phyloP scores from a whole-genome alignment of 345 rosid genomes.

The Erodium maritimum region DNA sequence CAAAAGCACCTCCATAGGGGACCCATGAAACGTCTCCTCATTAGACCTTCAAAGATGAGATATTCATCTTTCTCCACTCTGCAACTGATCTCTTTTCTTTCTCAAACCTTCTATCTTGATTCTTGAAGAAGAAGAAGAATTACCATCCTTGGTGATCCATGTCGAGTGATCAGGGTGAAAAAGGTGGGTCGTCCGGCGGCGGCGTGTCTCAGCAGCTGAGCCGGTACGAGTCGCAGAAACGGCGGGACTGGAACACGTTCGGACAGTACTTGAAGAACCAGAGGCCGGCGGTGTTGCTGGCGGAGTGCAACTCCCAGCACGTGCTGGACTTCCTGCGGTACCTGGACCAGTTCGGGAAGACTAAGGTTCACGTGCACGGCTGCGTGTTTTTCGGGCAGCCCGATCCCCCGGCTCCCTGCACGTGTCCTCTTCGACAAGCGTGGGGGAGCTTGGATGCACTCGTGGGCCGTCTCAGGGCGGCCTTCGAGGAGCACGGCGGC shows the following conservation, averaged over 20 bases:
- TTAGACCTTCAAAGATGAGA: not conserved
- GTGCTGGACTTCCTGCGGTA: not conserved
- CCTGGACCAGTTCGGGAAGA: too few species aligned
- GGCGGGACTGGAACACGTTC: not conserved
- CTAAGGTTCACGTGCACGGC: not conserved
- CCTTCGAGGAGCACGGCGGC: too few species aligned
- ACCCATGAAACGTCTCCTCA: not conserved
- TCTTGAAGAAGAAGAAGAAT: not conserved
- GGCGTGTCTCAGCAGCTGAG: not conserved
- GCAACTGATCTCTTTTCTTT: not conserved
- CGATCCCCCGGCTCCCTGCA: too few species aligned
- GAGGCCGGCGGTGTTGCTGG: too few species aligned
- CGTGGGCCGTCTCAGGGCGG: not conserved
- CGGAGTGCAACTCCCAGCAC: too few species aligned
- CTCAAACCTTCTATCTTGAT: not conserved
- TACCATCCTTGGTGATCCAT: not conserved
- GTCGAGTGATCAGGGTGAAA: not conserved
- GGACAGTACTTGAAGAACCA: not conserved
- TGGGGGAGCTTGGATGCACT: conserved; percentile 2
- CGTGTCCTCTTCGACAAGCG: not conserved
- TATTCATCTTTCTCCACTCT: not conserved
- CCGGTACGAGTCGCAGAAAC: not conserved
- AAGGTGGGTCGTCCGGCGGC: too few species aligned
- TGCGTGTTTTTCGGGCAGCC: not conserved
- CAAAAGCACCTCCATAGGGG: not conserved